Base-by-base conservation (phyloP, 2,329 filamentous ascomycete species). In the Paramyrothecium sp. region DNA sequence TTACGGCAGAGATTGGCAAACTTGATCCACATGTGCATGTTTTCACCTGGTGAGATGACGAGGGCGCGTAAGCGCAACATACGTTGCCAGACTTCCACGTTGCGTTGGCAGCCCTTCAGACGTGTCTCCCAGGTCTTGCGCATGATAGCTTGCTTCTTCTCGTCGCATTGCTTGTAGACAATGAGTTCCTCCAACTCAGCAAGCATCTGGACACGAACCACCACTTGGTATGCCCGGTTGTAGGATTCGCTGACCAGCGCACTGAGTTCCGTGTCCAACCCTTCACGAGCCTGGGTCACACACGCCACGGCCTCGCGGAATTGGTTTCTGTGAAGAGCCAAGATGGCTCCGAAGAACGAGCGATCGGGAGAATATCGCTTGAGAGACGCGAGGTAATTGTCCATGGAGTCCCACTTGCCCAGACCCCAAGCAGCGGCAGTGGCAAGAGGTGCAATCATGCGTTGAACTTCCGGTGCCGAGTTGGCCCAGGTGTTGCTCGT, bases 11-110 rank as follows among this genome's bases (percentile, higher is more conserved):
- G 85, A 67, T 98, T 99, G 67, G 95, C 91, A 71, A 97, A 99
- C 72, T 99, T 99, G 79, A 99, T 98, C 88, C 93, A 97, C 92
- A 99, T 99, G 67, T 96, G 91, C 81, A 96, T 92, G 68, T 97
- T 97, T 71, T 99, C 93, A 34, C 86, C 86, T 0, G 96, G 94
- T 1, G 89, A 89, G 60, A 98, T 94, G 58, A 99, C 95, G 54
- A 99, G 81, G 20, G 92, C 91, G 59, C 95, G 88, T 33, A 99
- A 88, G 70, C 97, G 95, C 56, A 99, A 86, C 92, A 98, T 98
- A 59, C 95, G 87, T 71, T 97, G 93, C 95, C 95, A 99, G 3
- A 98, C 92, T 69, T 99, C 95, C 20, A 97, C 93, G 66, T 98
- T 97, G 57, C 95, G 89, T 73, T 99, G 94, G 65, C 95, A 97